Percentiles rank a stretch among this genome's conserved stretches.
Evolutionary conservation across 2,329 filamentous ascomycete genomes (phyloP).

Genomic region (Alternaria rosae): DNA sequence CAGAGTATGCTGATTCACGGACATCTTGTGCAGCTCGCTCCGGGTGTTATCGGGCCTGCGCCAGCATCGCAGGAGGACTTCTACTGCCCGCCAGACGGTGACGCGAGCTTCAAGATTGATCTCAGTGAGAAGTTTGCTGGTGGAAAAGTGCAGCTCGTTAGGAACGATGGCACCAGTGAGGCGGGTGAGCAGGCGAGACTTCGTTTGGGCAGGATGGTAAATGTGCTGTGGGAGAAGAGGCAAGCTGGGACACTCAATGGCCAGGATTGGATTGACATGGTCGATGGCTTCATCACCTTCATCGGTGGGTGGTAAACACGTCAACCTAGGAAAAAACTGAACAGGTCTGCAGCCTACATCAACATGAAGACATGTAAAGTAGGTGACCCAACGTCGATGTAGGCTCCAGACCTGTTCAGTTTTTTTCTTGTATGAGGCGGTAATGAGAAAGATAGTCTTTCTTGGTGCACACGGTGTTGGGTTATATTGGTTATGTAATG

Average conservation of each 20-base stretch:
- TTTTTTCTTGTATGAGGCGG: background rate
- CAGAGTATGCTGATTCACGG: conserved; percentile 30
- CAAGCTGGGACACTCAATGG: conserved; percentile 38
- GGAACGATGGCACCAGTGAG: conserved; percentile 45
- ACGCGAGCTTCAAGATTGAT: conserved; percentile 48
- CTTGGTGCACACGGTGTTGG: background rate
- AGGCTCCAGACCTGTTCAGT: background rate
- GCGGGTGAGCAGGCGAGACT: conserved; percentile 37
- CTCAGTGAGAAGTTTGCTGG: conserved; percentile 46
- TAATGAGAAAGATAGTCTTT: background rate
- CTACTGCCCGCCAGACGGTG: conserved; percentile 46
- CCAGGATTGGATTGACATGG: conserved; percentile 45
- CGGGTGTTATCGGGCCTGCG: conserved; percentile 15
- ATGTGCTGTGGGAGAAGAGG: conserved; percentile 46
- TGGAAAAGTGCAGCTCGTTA: conserved; percentile 40
- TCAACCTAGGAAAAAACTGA: background rate
- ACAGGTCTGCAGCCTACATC: background rate
- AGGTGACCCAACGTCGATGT: background rate
- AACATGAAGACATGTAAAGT: no score
- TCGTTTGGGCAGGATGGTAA: conserved; percentile 33
- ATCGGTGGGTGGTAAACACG: conserved; percentile 37
- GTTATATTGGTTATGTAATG: background rate
- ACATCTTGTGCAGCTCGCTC: conserved; percentile 30
- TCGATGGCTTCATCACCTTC: conserved; percentile 45
- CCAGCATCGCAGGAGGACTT: conserved; percentile 20